phyloP scores from a whole-genome alignment of 495 filamentous ascomycete species.

The Trichocladium uniseriatum region DNA sequence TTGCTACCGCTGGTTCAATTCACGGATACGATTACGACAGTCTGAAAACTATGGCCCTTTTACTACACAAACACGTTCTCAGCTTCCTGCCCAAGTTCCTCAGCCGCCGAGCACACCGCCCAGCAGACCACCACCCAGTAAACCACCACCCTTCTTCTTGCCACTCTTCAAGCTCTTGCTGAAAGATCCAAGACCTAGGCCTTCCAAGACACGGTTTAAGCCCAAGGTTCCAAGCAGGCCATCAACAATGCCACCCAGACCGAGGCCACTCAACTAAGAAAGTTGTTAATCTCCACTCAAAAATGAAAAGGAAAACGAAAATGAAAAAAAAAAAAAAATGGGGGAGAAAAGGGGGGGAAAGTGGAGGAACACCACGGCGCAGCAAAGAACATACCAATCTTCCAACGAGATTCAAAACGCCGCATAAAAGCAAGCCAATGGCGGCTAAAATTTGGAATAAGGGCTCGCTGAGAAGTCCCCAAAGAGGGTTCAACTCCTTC shows the following conservation, averaged over 20 bases:
- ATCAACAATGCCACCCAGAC: constrained; percentile 70
- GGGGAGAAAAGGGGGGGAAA: too few relatives aligned
- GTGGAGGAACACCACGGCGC: too few relatives aligned
- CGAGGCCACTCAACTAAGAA: constrained; percentile 60
- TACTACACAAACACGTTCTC: too few relatives aligned
- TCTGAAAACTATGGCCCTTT: too few relatives aligned
- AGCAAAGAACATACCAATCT: constrained; percentile 41
- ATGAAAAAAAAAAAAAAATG: too few relatives aligned
- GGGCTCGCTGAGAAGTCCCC: constrained; percentile 73
- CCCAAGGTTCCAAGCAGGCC: constrained; percentile 73
- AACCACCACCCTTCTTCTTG: constrained; percentile 31
- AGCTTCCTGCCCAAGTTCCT: neutral
- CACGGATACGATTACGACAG: too few relatives aligned
- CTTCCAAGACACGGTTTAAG: constrained; percentile 63
- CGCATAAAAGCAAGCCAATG: constrained; percentile 73
- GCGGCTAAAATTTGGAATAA: constrained; percentile 89
- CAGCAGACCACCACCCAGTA: constrained; percentile 21
- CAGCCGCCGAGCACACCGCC: constrained; percentile 22
- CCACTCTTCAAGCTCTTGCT: constrained; percentile 30
- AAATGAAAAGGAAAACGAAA: too few relatives aligned
- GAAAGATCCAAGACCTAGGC: constrained; percentile 61
- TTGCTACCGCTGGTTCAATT: too few relatives aligned
- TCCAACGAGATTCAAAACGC: constrained; percentile 76
- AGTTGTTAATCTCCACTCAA: too few relatives aligned
- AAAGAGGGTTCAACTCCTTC: constrained; percentile 85